Evolutionary conservation across 2,329 filamentous ascomycete species (phyloP), one percentile per base, ranked within the genome.

Genomic region (Aspergillus sp.): DNA sequence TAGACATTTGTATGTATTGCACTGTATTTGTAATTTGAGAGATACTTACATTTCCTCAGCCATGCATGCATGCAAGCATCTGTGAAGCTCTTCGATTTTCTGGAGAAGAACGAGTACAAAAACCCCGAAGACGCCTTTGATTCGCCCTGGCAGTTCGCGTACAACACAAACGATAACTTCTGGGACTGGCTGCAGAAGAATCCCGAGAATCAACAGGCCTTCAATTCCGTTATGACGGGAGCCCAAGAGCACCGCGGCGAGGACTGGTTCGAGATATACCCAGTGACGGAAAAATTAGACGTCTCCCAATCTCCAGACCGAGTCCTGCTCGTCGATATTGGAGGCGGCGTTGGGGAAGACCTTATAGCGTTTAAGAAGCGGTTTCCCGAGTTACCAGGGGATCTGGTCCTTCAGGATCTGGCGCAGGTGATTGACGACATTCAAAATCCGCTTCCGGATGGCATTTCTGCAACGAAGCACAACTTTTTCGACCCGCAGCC

Each of bases 321-420:
- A 12, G 50, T 41, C 4, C 31, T 64, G 4, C 56, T 77, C 7
- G 70, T 77, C 21, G 74, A 78, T 49, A 62, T 77, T n/a, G 75
- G 73, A 6, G 76, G 75, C 9, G 70, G 70, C 50, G 63, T 64
- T 14, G 76, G 74, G 8, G 62, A 73, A 17, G 73, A 77, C 54
- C 37, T 73, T 17, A 58, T 57, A 1, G 62, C 54, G 5, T 64
- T 77, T n/a, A 61, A 68, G 8, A 54, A 64, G 11, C 54, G 50
- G 3, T 67, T 69, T 31, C 73, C 75, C 0, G 59, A 68, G 0
- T 41, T 70, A 3, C 66, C 64, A 3, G 61, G 67, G 1, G 61
- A 67, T 7, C 64, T 77, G 1, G 64, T 77, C 2, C 61, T 77
- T 17, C 72, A 77, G 53, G 76, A 77, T 54, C 66, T 73, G 0